Conservation (phyloP, 1,284 basidiomycete species). For the Chondrostereum purpureum region DNA sequence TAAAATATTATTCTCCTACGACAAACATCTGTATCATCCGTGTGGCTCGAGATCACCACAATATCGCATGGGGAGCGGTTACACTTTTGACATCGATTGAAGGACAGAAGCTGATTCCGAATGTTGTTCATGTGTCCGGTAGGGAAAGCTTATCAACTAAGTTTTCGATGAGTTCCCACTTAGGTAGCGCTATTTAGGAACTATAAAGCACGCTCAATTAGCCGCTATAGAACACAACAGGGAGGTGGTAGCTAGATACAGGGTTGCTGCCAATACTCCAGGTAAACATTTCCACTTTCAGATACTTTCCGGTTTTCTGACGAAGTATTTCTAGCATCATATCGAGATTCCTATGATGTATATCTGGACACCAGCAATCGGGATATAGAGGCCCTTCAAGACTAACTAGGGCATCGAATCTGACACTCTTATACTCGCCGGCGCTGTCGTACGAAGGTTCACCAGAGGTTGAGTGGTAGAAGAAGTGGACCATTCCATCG, state of each 20-base stretch:
- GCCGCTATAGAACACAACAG: conserved; percentile 69
- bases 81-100: conserved; percentile 59
- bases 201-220: conserved; percentile 72
- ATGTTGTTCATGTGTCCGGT: conserved; percentile 75
- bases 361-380: conserved; percentile 49
- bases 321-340: conserved; percentile 29
- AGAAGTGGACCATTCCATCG: too few relatives aligned
- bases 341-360: conserved; percentile 52
- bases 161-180: background rate
- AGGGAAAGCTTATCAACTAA: conserved; percentile 14
- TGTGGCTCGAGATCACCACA: conserved; percentile 68
- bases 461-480: too few relatives aligned
- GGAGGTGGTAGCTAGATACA: conserved; percentile 56
- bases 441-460: too few relatives aligned
- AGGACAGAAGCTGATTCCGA: conserved; percentile 51
- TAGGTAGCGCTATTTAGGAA: conserved; percentile 39
- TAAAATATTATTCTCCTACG: conserved; percentile 76
- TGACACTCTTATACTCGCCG: too few relatives aligned
- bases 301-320: background rate
- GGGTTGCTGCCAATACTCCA: conserved; percentile 45
- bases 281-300: conserved; percentile 30
- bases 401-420: too few relatives aligned
- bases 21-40: conserved; percentile 75
- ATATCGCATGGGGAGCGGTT: conserved; percentile 66
- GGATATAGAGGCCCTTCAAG: conserved; percentile 59